phyloP scores from a whole-genome alignment of 192 early-diverging fungal genomes.

The Geosiphon pyriformis region DNA sequence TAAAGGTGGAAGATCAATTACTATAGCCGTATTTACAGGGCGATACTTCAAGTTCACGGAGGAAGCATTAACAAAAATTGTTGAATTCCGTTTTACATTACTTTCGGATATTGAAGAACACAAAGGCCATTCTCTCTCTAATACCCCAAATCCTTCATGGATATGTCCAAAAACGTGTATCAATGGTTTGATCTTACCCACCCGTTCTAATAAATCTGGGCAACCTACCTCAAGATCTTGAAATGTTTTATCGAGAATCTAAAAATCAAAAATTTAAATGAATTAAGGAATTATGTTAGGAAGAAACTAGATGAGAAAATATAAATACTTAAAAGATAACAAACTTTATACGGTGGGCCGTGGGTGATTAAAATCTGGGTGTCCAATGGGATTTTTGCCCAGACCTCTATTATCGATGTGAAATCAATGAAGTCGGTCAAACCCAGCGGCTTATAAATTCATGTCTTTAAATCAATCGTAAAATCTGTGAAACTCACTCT shows the following conservation, averaged over 20 bases:
- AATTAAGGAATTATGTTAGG: no score
- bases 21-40: conserved; percentile 21
- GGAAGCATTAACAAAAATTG: conserved; percentile 30
- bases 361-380: conserved; percentile 31
- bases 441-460: not conserved
- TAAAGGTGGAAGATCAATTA: conserved; percentile 26
- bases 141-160: conserved; percentile 28
- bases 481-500: not conserved
- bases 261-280: no score
- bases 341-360: conserved; percentile 26
- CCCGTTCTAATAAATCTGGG: conserved; percentile 22
- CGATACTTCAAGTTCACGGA: conserved; percentile 9
- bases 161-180: conserved; percentile 32
- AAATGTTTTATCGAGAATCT: conserved; percentile 17
- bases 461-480: not conserved
- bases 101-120: conserved; percentile 9
- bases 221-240: conserved; percentile 17
- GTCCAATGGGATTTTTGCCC: conserved; percentile 23
- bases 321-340: no score
- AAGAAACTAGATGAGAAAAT: no score
- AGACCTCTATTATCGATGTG: conserved; percentile 18
- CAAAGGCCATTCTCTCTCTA: conserved; percentile 27
- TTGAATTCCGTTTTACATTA: conserved; percentile 3
- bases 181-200: conserved; percentile 22
- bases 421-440: not conserved